Percentiles rank a stretch among this genome's conserved stretches.
phyloP scores from a whole-genome alignment of 2,329 filamentous ascomycete species.

The Aureobasidium leucospermi region DNA sequence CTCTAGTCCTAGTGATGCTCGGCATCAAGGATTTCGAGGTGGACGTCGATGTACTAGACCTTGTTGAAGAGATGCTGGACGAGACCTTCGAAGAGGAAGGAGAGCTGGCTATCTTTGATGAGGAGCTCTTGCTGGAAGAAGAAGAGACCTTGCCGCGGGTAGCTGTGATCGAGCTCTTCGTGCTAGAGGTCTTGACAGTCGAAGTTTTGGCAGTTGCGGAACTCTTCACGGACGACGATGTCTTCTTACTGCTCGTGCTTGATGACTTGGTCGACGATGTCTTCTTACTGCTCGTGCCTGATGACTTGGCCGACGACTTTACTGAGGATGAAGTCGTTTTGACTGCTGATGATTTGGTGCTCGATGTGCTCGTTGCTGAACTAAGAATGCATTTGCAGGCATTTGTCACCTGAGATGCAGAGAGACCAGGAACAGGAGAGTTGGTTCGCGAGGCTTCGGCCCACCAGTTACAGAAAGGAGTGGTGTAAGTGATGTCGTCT shows the following conservation, averaged over 20 bases:
- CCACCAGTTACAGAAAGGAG: constrained; percentile 10
- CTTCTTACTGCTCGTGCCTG: neutral
- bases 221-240: neutral
- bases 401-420: neutral
- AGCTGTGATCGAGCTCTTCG: neutral
- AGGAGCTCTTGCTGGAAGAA: neutral
- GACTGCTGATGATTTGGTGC: neutral
- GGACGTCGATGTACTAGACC: neutral
- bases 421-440: neutral
- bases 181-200: too few species aligned
- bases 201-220: neutral
- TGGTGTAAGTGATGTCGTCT: neutral
- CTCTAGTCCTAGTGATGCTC: neutral
- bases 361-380: neutral
- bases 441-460: neutral
- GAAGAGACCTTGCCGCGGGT: neutral
- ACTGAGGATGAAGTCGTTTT: neutral
- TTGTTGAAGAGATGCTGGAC: neutral
- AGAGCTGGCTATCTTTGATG: neutral
- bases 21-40: neutral
- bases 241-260: neutral
- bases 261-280: neutral
- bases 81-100: neutral
- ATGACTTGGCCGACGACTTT: neutral
- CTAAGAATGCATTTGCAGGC: neutral